Evolutionary conservation across 352 stramenopile genomes (phyloP), one percentile per base, ranked within the genome.

Genomic region (Phytophthora aleatoria): DNA sequence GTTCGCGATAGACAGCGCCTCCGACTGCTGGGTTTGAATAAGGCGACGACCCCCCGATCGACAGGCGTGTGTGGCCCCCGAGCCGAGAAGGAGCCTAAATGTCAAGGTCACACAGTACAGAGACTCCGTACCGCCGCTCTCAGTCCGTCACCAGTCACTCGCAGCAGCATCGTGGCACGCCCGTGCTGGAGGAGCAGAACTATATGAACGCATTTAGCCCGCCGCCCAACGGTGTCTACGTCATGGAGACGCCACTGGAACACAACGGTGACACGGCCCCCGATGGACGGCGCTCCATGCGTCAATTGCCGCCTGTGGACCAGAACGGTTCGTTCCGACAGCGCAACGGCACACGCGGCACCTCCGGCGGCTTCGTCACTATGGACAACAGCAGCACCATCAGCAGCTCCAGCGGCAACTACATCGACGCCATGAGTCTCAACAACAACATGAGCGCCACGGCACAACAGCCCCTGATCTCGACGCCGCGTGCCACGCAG

Each of bases 151-250:
- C 56, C 26, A 62, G 52, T 60, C 71, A 75, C 59, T 67, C 68
- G 56, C 67, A 73, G 50, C 74, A 87, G 28, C 77, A 81, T 44
- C 80, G 79, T 47, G 79, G 79, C 61, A 92, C 79, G 27, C 85
- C 85, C 39, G 81, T 93, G 49, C 73, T 93, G 35, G 85, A 92
- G 67, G 85, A 93, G 39, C 71, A 88, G 45, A 79, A 76, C 57
- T 91, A 90, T 54, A 78, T 83, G 58, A 75, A 50, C 57, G 71
- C 71, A 48, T 81, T 76, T 50, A 88, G 73, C 52, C 84, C 75
- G 28, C 70, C 78, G n/a, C 73, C 64, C 33, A 79, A 75, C 52
- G 69, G 73, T 24, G 43, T 90, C n/a, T 91, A 89, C 73, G 77
- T 91, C 57, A 92, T 93, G 81, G 85, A 91, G 57, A 78, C 77